Evolutionary conservation across 1,284 basidiomycete genomes (phyloP).

Genomic region (Moniliophthora roreri): DNA sequence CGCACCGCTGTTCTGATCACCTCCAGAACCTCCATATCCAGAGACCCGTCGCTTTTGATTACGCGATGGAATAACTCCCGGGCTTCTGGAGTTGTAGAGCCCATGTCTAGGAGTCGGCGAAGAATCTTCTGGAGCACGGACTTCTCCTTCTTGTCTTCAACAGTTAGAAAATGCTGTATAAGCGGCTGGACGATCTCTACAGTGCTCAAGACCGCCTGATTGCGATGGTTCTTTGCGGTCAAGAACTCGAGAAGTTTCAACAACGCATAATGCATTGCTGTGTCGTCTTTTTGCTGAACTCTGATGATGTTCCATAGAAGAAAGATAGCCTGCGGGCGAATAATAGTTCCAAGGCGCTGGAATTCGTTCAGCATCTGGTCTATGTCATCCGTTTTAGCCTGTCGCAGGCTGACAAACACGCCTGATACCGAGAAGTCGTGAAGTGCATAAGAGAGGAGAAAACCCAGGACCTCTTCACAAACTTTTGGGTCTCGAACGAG

Average conservation of each 20-base stretch:
- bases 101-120: constrained; percentile 67
- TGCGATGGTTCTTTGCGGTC: constrained; percentile 58
- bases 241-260: constrained; percentile 66
- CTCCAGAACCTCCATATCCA: constrained; percentile 68
- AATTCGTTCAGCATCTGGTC: constrained; percentile 37
- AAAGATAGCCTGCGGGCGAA: constrained; percentile 53
- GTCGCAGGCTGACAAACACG: constrained; percentile 47
- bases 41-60: constrained; percentile 41
- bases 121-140: constrained; percentile 60
- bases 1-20: constrained; percentile 66
- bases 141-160: constrained; percentile 45
- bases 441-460: constrained; percentile 61
- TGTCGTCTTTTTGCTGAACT: constrained; percentile 25
- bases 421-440: constrained; percentile 59
- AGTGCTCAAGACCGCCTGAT: constrained; percentile 63
- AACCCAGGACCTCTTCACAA: constrained; percentile 55
- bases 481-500: constrained; percentile 49
- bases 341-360: constrained; percentile 44
- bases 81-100: constrained; percentile 60
- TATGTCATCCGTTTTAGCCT: constrained; percentile 35
- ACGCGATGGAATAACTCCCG: constrained; percentile 59
- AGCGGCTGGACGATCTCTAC: constrained; percentile 53
- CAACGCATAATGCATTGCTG: constrained; percentile 45
- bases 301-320: constrained; percentile 52
- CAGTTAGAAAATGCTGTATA: constrained; percentile 42